Conservation (phyloP, 305 asterid genomes). For the Fraxinus velutina region DNA sequence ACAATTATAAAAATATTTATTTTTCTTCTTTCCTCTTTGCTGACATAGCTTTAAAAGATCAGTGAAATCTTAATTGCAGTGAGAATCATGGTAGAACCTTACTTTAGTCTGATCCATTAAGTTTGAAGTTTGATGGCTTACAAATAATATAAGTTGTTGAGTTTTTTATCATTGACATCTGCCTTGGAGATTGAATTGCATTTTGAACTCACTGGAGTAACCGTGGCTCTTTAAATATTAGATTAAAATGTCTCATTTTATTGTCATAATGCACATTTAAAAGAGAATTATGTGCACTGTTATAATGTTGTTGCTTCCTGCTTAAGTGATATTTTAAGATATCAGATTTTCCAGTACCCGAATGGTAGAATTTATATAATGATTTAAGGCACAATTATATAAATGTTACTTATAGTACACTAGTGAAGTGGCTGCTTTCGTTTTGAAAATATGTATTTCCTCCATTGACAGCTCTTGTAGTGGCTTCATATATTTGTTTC, state of each 20-base stretch:
- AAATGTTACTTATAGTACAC: background rate
- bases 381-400: background rate
- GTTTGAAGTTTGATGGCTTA: background rate
- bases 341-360: background rate
- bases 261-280: background rate
- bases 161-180: background rate
- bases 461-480: background rate
- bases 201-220: background rate
- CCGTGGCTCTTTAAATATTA: background rate
- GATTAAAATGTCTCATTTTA: background rate
- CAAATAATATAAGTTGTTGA: background rate
- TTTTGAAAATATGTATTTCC: background rate
- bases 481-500: background rate
- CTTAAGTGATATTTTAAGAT: background rate
- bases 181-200: background rate
- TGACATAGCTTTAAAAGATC: background rate
- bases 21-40: background rate
- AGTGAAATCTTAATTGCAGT: background rate
- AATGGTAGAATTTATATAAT: background rate
- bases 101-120: background rate
- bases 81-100: background rate
- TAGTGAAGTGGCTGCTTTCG: background rate
- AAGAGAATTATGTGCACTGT: background rate
- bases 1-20: background rate
- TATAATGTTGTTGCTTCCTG: background rate